Evolutionary conservation across 2,329 filamentous ascomycete genomes (phyloP), one percentile per base, ranked within the genome.

Genomic region (Aureobasidium sp.): DNA sequence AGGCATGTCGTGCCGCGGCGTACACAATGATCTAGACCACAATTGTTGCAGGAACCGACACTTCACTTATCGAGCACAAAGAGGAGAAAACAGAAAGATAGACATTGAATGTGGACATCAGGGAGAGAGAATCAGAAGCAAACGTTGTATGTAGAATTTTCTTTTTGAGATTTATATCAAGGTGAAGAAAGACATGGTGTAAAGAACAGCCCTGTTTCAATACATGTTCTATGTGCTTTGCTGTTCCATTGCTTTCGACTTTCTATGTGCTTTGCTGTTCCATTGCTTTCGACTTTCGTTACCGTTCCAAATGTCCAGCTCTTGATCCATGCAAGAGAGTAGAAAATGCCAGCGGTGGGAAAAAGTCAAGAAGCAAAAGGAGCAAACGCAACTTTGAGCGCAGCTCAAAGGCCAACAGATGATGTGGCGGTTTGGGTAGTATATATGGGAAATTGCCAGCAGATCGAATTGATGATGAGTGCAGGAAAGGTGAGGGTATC

Each of bases 381-480:
- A 57, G 17, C 11, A 37, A 25, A 55, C 36, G 42, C 31, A 34
- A 17, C 41, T 47, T 48, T 22, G 42, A 59, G 55, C 55, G 48
- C 55, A 59, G 55, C 55, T 48, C 55, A 48, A 59, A 59, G 55
- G 55, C 42, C 55, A 59, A 59, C 55, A 39, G 31, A 59, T 37
- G 22, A 3, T 29, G 44, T 37, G 29, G 29, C 17, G n/a, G 29
- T 31, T 20, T 14, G 17, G 34, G 34, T 39, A 29, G 36, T 42
- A 31, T 47, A 58, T 58, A 59, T 27, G 48, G n/a, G n/a, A 31
- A 20, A 22, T 41, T 57, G 39, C 53, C 39, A 57, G 29, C 39
- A 57, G 14, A 55, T 7, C 11, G 52, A 12, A 20, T 22, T 3
- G 36, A 39, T 22, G 48, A 52, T n/a, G 20, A 52, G 29, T 39